Conservation (phyloP, 495 filamentous ascomycete species). For the Penicillium dipodomyicola region DNA sequence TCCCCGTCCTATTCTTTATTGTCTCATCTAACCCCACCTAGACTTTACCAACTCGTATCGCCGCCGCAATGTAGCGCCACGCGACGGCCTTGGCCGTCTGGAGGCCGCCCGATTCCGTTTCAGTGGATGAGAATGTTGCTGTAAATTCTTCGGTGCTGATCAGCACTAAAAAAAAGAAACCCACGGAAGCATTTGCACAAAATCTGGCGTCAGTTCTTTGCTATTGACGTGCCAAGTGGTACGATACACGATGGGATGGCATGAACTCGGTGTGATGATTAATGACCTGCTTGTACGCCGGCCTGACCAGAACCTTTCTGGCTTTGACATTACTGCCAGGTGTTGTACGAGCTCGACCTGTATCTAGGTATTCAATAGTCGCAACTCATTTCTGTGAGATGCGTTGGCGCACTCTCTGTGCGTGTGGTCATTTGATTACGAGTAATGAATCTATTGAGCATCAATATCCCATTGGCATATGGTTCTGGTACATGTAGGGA, state of each 20-base stretch:
- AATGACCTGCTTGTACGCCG: slow-evolving; percentile 24
- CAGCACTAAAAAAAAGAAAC: slow-evolving; percentile 16
- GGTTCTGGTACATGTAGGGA: background rate
- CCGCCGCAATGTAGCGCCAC: slow-evolving; percentile 87
- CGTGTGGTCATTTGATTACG: slow-evolving; percentile 9
- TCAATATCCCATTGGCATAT: background rate
- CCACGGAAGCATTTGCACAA: slow-evolving; percentile 29
- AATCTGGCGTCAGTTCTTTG: slow-evolving; percentile 21
- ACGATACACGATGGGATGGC: slow-evolving; percentile 23
- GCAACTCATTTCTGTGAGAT: slow-evolving; percentile 10
- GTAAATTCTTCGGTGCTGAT: slow-evolving; percentile 19
- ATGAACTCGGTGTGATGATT: slow-evolving; percentile 28
- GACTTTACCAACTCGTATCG: slow-evolving; percentile 96
- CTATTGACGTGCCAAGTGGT: slow-evolving; percentile 23
- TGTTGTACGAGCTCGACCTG: slow-evolving; percentile 6
- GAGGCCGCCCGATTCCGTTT: slow-evolving; percentile 87
- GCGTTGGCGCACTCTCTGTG: slow-evolving; percentile 8
- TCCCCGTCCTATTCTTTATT: background rate
- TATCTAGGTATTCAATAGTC: slow-evolving; percentile 13
- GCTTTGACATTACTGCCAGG: slow-evolving; percentile 6
- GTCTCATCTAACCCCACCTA: slow-evolving; percentile 18
- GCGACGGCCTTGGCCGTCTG: slow-evolving; percentile 81
- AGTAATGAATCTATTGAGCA: slow-evolving; percentile 13
- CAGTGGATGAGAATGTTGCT: slow-evolving; percentile 48
- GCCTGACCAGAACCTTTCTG: slow-evolving; percentile 10